A percentile compares a stretch with the other conserved stretches of the same genome.
Evolutionary conservation across 75 land plant genomes (phyloP).

Genomic region (Chamaecyparis obtusa): DNA sequence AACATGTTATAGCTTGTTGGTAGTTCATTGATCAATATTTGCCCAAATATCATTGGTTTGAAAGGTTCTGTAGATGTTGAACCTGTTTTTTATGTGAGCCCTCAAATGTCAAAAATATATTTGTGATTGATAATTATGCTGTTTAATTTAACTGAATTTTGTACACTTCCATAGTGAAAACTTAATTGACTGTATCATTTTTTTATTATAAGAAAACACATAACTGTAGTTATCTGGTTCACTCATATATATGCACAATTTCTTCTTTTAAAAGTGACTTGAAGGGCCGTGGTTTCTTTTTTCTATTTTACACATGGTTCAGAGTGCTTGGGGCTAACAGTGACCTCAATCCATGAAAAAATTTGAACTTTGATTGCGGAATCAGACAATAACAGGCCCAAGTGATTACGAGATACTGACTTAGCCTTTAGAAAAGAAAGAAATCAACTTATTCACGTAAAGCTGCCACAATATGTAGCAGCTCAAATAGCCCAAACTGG

Average conservation of each 20-base stretch:
- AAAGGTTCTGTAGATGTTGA: neutral
- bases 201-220: neutral
- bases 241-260: neutral
- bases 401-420: neutral
- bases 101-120: neutral
- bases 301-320: neutral
- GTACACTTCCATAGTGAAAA: neutral
- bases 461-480: neutral
- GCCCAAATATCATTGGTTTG: neutral
- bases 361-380: neutral
- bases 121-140: neutral
- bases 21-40: neutral
- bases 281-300: neutral
- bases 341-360: neutral
- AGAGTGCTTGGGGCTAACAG: neutral
- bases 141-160: neutral
- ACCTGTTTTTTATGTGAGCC: neutral
- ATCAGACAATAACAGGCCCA: neutral
- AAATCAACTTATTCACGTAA: neutral
- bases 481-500: too few species aligned
- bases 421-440: neutral
- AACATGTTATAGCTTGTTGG: neutral
- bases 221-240: neutral
- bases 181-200: neutral
- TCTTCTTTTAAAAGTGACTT: neutral